Evolutionary conservation across 768 basidiomycete genomes (phyloP).

Genomic region (Gautieria morchelliformis): DNA sequence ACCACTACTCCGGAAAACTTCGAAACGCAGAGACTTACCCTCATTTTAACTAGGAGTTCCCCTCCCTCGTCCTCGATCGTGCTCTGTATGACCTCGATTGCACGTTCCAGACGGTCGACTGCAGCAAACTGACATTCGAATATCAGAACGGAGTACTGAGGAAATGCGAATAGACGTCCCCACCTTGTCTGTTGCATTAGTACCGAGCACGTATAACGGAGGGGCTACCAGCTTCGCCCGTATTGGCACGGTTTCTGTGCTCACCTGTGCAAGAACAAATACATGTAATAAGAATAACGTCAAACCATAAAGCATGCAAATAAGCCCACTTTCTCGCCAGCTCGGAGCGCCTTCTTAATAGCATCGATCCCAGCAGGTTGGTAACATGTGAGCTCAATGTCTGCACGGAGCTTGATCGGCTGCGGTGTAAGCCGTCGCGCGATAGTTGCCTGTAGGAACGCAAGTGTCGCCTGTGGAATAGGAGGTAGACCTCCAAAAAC

Average conservation of each 20-base stretch:
- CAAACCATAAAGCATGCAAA: not conserved
- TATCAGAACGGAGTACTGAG: not conserved
- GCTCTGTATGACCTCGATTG: slow-evolving; percentile 81
- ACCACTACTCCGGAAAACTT: not conserved
- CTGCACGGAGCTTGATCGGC: slow-evolving; percentile 96
- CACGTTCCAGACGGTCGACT: slow-evolving; percentile 87
- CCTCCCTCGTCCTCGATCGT: slow-evolving; percentile 83
- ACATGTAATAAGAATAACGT: not conserved
- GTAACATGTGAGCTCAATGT: slow-evolving; percentile 96
- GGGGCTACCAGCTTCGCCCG: slow-evolving; percentile 96
- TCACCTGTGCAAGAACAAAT: slow-evolving; percentile 26
- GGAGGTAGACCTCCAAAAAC: slow-evolving; percentile 71
- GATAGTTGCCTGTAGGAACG: slow-evolving; percentile 70
- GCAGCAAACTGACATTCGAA: slow-evolving; percentile 52
- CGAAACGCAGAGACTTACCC: slow-evolving; percentile 35
- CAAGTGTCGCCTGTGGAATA: slow-evolving; percentile 45
- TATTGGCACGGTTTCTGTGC: slow-evolving; percentile 87
- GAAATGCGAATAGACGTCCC: slow-evolving; percentile 9
- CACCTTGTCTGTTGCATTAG: slow-evolving; percentile 95
- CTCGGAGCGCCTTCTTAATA: slow-evolving; percentile 83
- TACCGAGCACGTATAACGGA: slow-evolving; percentile 90
- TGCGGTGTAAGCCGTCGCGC: slow-evolving; percentile 94
- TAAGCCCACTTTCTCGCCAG: slow-evolving; percentile 59
- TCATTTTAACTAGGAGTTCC: slow-evolving; percentile 90
- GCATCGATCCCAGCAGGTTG: slow-evolving; percentile 93